Base-by-base conservation (phyloP, 164 flowering plant species). In the Euptelea pleiosperma region DNA sequence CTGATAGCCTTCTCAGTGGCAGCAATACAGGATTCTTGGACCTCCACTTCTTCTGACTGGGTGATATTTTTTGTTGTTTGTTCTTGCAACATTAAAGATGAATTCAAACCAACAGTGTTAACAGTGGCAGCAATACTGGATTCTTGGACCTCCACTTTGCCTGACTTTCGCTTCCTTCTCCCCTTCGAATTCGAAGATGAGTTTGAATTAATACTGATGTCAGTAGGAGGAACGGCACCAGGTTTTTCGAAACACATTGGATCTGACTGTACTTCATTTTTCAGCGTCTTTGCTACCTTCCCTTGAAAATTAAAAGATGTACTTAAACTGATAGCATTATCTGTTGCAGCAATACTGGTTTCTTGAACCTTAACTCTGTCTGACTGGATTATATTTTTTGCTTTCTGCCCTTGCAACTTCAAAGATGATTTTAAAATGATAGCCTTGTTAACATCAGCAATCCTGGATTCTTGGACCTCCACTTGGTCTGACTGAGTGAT, bases 81-180 rank as follows among this genome's bases (percentile, higher is more conserved):
- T 8, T 28, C 49, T 61, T 63, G 69, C 57, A 59, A 43, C 16
- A 46, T 53, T 28, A 52, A 29, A 5, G 52, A 47, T 53, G 62
- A 63, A 45, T 41, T 37, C 15, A 35, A 25, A 6, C 16, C 5
- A 26, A 50, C 35, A 40, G 51, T 46, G 19, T 60, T 36, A 28
- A 24, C 52, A 39, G 59, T 42, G 39, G 54, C 26, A 8, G n/a
- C 18, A 6, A 3, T 4, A 21, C 33, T 15, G 34, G 26, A 16
- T 34, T 54, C 64, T 15, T 14, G 19, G 41, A 6, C 42, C 39
- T 35, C 45, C 48, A 25, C 30, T 26, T 47, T 26, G 12, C 25
- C 30, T 28, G 24, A 16, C 52, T 10, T 47, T 47, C 52, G 52
- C 25, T 47, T 47, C 18, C 24, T 14, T 25, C 44, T 52, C 36